Evolutionary conservation across 805 yeast species (phyloP), one percentile per base, ranked within the genome.

Genomic region (Ogataea trehalophila): DNA sequence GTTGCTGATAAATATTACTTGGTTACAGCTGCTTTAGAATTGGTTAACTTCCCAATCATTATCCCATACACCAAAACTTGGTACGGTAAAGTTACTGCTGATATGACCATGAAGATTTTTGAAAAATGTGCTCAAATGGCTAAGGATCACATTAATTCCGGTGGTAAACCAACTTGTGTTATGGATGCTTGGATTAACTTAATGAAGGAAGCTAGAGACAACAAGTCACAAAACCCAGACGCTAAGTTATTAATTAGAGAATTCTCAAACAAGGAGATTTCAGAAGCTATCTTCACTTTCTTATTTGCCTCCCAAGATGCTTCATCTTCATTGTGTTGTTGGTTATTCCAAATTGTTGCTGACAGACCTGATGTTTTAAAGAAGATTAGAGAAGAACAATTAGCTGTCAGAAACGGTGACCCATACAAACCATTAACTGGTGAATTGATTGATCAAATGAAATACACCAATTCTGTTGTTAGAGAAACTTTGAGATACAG

Each of bases 231-330:
- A 38, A 77, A 73, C 50, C 70, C 75, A 16, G 83, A 79, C 41
- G 70, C 82, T 39, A 81, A 78, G 65, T 64, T 80, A 37, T 71
- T 79, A 57, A 77, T 88, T 56, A 83, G 97, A 66, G 92, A 85
- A 53, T 94, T 94, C 71, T 70, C 90, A 48, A 81, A 91, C 73
- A 85, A 76, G 68, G 99, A 94, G 69, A 92, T 94, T 59, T 87
- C 97, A 18, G 98, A 94, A 73, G 95, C 96, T 47, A 81, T 94
- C 53, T 94, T 94, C 79, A 94, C 99, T 14, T 94, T 94, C 69
- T 73, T 94, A 67, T 94, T 94, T 68, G 99, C 99, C 6, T 87
- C 97, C 5, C 99, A 94, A 72, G 99, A 94, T 70, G 99, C 99
- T 22, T 87, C 97, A 7, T 90, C 97, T 1, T 88, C 97, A 4